Percentiles rank a stretch among this genome's conserved stretches.
Conservation (phyloP, 352 stramenopile species). For the Pythium rhizo-oryzae region DNA sequence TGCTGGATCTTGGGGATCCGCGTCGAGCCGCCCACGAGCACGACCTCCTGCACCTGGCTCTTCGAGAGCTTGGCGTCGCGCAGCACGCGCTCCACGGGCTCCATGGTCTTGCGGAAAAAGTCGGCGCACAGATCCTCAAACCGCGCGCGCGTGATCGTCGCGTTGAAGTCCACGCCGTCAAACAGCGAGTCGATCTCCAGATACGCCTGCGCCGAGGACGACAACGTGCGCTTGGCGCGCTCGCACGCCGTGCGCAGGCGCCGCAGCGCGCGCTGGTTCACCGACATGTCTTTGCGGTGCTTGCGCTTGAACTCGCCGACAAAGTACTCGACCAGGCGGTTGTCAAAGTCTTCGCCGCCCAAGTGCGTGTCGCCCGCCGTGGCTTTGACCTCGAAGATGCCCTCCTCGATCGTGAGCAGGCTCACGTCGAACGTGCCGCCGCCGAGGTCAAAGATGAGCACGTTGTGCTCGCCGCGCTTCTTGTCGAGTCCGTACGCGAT, state of each 20-base stretch:
- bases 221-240: conserved; percentile 94
- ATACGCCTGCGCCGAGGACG: conserved; percentile 91
- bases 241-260: conserved; percentile 94
- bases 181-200: conserved; percentile 96
- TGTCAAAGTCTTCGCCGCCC: conserved; percentile 95
- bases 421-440: conserved; percentile 6
- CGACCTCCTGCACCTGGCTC: conserved; percentile 76
- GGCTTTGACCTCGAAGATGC: conserved; percentile 98
- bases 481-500: conserved; percentile 90
- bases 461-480: conserved; percentile 27
- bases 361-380: conserved; percentile 95
- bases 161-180: conserved; percentile 94
- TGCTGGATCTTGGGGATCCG: conserved; percentile 58
- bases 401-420: conserved; percentile 71
- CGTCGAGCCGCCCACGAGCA: conserved; percentile 76
- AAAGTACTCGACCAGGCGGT: conserved; percentile 94
- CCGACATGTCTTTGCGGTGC: conserved; percentile 87
- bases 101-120: conserved; percentile 91
- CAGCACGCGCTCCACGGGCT: conserved; percentile 85
- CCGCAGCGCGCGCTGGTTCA: conserved; percentile 90
- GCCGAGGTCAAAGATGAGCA: conserved; percentile 6
- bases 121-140: conserved; percentile 92
- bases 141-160: conserved; percentile 87
- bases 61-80: conserved; percentile 90
- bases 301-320: conserved; percentile 92